Base-by-base conservation (phyloP, 192 early-diverging fungal genomes). In the Pecoramyces ruminantium region DNA sequence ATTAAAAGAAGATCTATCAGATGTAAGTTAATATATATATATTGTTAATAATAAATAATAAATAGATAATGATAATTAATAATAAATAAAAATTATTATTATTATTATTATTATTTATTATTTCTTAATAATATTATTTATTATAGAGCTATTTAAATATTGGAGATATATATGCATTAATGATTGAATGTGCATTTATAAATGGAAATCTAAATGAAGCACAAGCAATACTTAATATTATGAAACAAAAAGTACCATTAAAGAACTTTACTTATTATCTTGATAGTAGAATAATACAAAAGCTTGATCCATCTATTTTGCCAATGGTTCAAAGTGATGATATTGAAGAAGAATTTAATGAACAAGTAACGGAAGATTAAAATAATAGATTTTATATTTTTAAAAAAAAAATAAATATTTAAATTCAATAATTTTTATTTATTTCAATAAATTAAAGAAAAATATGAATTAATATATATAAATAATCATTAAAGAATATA, bases 91-190 rank as follows among this genome's bases (percentile, higher is more conserved):
- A 6, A 34, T 34, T 34, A 6, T 34, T 11, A 34, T 34, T 34
- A 34, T 34, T 34, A 34, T 34, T 34, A 34, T 34, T 34, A 34
- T 34, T 34, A n/a, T n/a, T n/a, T n/a, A n/a, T n/a, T n/a, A n/a
- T n/a, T n/a, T n/a, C n/a, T n/a, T n/a, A n/a, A n/a, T n/a, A n/a
- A n/a, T n/a, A n/a, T n/a, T 67, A 21, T 4, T 39, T 25, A 30
- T 12, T 21, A 6, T 77, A 90, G 89, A 17, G 80, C 11, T 79
- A 83, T 14, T 82, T 90, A 17, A 82, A 88, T 18, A 78, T 83
- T 12, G 88, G 89, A 18, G 89, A 90, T 81, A 88, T 90, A 17
- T 90, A 86, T 80, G 89, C 85, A 25, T 82, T 89, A 16, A 78
- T 90, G 83, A 86, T 90, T 81, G 87, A 89, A 77, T n/a, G 51